Evolutionary conservation across 768 basidiomycete genomes (phyloP).

Genomic region (Russula ochroleuca): DNA sequence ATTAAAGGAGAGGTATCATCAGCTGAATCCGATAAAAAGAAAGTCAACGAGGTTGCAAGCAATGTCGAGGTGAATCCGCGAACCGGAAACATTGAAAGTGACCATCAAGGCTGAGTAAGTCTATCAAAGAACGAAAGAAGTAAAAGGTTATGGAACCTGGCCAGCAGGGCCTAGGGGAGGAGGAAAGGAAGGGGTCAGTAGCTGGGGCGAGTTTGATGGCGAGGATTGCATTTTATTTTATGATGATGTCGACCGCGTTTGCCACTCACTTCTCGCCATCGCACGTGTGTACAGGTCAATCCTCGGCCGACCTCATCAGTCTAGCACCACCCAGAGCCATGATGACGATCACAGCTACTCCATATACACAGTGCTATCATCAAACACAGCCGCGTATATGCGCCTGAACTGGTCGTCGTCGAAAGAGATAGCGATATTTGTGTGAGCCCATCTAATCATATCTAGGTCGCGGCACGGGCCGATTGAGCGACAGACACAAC

Average conservation of each 20-base stretch:
- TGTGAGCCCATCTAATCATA: neutral
- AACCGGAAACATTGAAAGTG: slow-evolving; percentile 43
- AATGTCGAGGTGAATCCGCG: slow-evolving; percentile 3
- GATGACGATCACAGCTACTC: no score
- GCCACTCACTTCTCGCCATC: neutral
- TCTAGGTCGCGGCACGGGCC: neutral
- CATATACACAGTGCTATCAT: neutral
- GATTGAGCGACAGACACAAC: neutral
- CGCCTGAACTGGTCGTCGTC: neutral
- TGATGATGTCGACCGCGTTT: neutral
- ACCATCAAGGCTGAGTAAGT: slow-evolving; percentile 45
- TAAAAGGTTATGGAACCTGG: slow-evolving; percentile 3
- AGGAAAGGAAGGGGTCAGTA: neutral
- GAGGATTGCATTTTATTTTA: neutral
- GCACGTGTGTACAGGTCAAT: neutral
- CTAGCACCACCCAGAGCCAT: neutral
- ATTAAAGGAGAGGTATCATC: slow-evolving; percentile 56
- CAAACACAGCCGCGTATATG: neutral
- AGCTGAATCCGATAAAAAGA: slow-evolving; percentile 36
- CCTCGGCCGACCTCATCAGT: neutral
- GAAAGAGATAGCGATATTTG: neutral
- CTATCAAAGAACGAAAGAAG: neutral
- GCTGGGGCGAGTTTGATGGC: neutral
- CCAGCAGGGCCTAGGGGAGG: slow-evolving; percentile 16
- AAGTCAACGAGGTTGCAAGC: neutral